These are phyloP conservation scores for Hypoxylon sp. DNA, from an alignment of 2,329 filamentous ascomycete genomes.

Conservation along the genomic window DNA sequence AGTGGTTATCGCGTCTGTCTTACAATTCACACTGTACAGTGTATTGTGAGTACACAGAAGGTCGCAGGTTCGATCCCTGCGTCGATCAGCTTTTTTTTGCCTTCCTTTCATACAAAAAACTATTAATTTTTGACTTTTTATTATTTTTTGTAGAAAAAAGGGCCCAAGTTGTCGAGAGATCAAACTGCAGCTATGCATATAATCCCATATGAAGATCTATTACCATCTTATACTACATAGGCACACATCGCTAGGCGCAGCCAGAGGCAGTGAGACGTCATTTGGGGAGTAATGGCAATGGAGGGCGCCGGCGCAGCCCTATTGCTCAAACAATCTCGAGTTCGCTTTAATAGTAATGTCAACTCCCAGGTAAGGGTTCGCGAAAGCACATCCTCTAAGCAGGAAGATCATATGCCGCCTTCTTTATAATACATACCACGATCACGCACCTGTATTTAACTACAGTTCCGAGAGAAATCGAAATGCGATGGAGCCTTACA, in stretches of 20 bases:
- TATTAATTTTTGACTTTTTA: not conserved
- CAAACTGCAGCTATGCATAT: not conserved
- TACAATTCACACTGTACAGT: constrained; percentile 38
- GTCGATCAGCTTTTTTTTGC: constrained; percentile 43
- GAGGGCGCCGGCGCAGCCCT: not conserved
- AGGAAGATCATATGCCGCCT: not conserved
- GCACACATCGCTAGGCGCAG: not conserved
- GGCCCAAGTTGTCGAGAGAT: not conserved
- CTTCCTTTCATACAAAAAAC: not conserved
- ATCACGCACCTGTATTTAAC: not conserved
- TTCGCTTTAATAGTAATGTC: not conserved
- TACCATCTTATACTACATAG: not conserved
- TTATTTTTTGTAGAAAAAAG: not conserved
- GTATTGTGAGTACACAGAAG: constrained; percentile 44
- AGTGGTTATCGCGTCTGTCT: constrained; percentile 48
- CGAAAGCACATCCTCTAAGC: not conserved
- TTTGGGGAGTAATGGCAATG: not conserved
- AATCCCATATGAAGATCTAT: too few species aligned
- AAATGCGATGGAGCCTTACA: not conserved
- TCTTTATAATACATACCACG: not conserved
- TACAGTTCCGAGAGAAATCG: not conserved
- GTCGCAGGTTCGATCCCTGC: constrained; percentile 49
- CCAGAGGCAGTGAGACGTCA: not conserved
- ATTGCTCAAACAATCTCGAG: not conserved
- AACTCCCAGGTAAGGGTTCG: not conserved